These are phyloP conservation scores for Amauroascus niger DNA, from an alignment of 2,329 filamentous ascomycete species.

Conservation along the genomic window DNA sequence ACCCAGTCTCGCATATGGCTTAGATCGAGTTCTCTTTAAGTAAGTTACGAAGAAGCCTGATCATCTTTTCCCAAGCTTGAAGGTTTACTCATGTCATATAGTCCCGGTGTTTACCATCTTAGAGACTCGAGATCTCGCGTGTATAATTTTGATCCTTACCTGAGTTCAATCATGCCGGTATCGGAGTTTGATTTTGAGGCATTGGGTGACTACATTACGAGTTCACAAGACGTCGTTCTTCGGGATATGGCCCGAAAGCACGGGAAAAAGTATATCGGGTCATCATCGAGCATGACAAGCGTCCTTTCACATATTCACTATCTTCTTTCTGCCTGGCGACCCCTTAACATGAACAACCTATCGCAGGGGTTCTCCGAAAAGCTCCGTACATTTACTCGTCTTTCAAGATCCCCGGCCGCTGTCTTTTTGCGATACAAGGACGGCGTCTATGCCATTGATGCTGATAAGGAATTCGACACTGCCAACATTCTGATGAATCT, in stretches of 20 bases:
- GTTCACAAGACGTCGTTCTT: slow-evolving; percentile 69
- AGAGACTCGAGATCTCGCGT: slow-evolving; percentile 80
- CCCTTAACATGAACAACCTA: slow-evolving; percentile 55
- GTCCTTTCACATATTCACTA: slow-evolving; percentile 86
- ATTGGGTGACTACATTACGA: slow-evolving; percentile 79
- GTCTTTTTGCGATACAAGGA: slow-evolving; percentile 75
- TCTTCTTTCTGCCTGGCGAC: slow-evolving; percentile 73
- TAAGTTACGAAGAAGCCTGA: slow-evolving; percentile 26
- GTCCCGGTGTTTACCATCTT: slow-evolving; percentile 75
- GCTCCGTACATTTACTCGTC: slow-evolving; percentile 57
- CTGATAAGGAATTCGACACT: slow-evolving; percentile 81
- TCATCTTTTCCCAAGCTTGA: background rate
- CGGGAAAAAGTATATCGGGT: slow-evolving; percentile 76
- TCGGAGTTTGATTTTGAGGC: slow-evolving; percentile 85
- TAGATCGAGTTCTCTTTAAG: slow-evolving; percentile 92
- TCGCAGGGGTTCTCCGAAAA: slow-evolving; percentile 58
- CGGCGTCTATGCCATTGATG: slow-evolving; percentile 86
- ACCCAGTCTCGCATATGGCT: slow-evolving; percentile 59
- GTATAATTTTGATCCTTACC: slow-evolving; percentile 94
- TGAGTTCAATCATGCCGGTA: slow-evolving; percentile 86
- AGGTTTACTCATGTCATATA: slow-evolving; percentile 18
- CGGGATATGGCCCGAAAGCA: slow-evolving; percentile 57
- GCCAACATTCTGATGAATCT: slow-evolving; percentile 84
- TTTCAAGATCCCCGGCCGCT: slow-evolving; percentile 64
- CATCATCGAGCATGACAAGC: slow-evolving; percentile 91